Conservation (phyloP, 495 filamentous ascomycete species). For the Eremomyces bilateralis region DNA sequence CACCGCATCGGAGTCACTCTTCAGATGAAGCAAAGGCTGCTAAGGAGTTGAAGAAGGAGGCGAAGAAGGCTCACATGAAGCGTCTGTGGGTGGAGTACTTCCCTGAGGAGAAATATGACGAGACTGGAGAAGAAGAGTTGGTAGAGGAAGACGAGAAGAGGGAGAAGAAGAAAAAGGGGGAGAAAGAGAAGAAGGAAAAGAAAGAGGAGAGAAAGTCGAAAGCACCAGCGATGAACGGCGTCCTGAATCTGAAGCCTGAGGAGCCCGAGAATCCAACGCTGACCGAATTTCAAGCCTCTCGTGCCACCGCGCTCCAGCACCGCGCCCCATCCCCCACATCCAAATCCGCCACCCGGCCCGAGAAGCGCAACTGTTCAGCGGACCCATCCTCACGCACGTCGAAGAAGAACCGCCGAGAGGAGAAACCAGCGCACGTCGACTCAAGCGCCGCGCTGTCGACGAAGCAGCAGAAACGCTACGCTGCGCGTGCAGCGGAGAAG, state of each 20-base stretch:
- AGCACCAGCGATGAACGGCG: neutral
- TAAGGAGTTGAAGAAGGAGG: conserved; percentile 1
- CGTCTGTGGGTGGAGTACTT: conserved; percentile 5
- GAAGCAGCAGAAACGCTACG: conserved; percentile 6
- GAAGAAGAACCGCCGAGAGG: no score
- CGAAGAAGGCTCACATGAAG: conserved; percentile 4
- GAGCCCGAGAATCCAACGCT: neutral
- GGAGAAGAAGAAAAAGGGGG: conserved; percentile 1
- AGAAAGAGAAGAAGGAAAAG: neutral
- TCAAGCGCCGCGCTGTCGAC: no score
- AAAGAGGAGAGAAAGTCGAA: neutral
- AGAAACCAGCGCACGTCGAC: no score
- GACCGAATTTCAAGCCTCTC: no score
- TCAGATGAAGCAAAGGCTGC: no score
- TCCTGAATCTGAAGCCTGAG: neutral
- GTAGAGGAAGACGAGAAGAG: conserved; percentile 1
- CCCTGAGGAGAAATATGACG: conserved; percentile 2
- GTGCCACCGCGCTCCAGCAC: no score
- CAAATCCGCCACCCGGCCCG: no score
- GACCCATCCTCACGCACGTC: no score
- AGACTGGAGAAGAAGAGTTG: neutral
- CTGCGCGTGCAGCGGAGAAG: conserved; percentile 6
- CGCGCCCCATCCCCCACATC: no score
- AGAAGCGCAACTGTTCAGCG: no score
- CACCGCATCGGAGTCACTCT: no score